Base-by-base conservation (phyloP, 208 protist genomes). In the Crithidia mellificae region DNA sequence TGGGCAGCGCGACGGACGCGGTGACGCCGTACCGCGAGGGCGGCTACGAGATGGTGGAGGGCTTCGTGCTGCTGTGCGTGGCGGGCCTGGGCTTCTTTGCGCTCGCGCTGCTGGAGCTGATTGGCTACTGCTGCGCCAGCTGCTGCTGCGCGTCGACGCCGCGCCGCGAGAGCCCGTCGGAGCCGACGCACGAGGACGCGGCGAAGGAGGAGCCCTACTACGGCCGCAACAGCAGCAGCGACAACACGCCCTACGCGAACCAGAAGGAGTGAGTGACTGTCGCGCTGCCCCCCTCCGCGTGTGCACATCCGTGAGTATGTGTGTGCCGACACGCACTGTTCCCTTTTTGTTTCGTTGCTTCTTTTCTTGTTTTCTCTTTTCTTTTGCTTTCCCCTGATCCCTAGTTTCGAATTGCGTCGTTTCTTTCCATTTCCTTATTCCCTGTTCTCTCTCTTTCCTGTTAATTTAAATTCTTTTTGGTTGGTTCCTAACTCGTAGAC, bases 41-140 rank as follows among this genome's bases (percentile, higher is more conserved):
- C 5, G 38, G 38, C 14, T 61, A 20, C 14, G 11, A 44, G 11
- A 29, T 58, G 29, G 38, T 61, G 22, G 38, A 61, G 54, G 38
- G 38, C 34, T 61, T 27, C 54, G 34, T 29, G 36, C 38, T 61
- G 38, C 54, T 61, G 14, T 61, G 54, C 24, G 54, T 32, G 36
- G 54, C 34, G 32, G 54, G 54, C 2, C 54, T 61, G 38, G 54
- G 54, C 38, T 61, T 49, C 38, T 34, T 61, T 8, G 20, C 39
- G 38, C 20, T 61, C 38, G 54, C 54, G 38, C 32, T 61, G n/a
- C 2, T 47, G 24, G 54, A 61, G 38, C 38, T 24, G 22, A 20
- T 61, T 2, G 54, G 14, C 5, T 61, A 19, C 24, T 47, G 54
- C 54, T 49, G 34, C 24, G 54, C 20, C 12, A 9, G 54, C 38